A percentile compares a stretch with the other conserved stretches of the same genome.
phyloP scores from a whole-genome alignment of 352 stramenopile species.

The Ophiocytium majus region DNA sequence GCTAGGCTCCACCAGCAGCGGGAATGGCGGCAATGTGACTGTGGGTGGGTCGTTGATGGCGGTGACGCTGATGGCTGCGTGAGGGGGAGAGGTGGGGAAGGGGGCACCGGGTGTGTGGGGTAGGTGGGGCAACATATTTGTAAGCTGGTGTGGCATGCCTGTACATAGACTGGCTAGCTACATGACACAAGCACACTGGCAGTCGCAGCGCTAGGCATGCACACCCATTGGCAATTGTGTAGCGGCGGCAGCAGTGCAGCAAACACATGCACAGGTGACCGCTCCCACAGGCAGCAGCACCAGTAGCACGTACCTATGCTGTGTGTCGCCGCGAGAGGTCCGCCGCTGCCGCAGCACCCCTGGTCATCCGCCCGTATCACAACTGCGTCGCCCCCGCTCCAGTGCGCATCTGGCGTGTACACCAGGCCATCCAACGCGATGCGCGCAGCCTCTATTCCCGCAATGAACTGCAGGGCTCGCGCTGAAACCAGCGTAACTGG shows the following conservation, averaged over 20 bases:
- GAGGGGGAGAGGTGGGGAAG: too few species aligned
- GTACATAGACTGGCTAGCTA: too few species aligned
- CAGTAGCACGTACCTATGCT: too few species aligned
- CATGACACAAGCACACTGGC: too few species aligned
- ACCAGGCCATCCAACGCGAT: conserved; percentile 31
- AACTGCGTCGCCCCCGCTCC: conserved; percentile 44
- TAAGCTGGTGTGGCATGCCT: too few species aligned
- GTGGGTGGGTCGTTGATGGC: conserved; percentile 50
- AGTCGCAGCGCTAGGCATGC: too few species aligned
- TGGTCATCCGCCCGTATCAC: not conserved
- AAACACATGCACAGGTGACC: too few species aligned
- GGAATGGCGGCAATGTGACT: conserved; percentile 32
- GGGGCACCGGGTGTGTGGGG: too few species aligned
- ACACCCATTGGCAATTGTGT: too few species aligned
- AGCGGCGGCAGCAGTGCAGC: too few species aligned
- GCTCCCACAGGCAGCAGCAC: too few species aligned
- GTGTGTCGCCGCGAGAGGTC: not conserved
- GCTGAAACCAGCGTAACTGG: not conserved
- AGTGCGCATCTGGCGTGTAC: conserved; percentile 49
- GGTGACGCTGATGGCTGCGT: conserved; percentile 24
- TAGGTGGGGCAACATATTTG: too few species aligned
- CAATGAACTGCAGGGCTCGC: not conserved
- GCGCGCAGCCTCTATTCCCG: conserved; percentile 29
- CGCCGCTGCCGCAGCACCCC: conserved; percentile 9
- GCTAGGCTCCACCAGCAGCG: conserved; percentile 33